These are phyloP conservation scores for Endotrypanum monterogeii DNA, from an alignment of 208 protist genomes.

Conservation along the genomic window DNA sequence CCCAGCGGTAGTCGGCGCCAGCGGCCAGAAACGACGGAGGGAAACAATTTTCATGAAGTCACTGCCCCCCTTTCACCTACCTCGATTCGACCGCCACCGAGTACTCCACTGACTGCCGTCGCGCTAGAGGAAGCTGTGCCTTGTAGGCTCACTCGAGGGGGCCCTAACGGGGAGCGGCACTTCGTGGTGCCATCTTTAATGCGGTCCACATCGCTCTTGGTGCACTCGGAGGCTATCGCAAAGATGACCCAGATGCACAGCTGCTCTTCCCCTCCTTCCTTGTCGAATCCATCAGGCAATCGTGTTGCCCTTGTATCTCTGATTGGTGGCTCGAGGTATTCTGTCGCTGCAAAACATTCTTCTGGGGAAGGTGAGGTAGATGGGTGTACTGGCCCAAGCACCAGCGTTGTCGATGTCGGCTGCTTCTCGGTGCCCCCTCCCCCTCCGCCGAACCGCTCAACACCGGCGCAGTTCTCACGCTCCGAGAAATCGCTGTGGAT, in stretches of 20 bases:
- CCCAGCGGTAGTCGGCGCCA: neutral
- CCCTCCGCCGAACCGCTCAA: conserved; percentile 13
- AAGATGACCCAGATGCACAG: neutral
- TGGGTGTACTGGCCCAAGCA: neutral
- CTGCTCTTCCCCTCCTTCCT: neutral
- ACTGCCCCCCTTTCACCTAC: neutral
- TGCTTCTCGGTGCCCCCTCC: neutral
- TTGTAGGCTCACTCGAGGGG: neutral
- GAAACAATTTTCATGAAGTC: neutral
- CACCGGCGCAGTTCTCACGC: conserved; percentile 15
- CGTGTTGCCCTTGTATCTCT: neutral
- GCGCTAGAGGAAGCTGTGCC: neutral
- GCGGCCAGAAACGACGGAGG: neutral
- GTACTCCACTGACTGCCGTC: neutral
- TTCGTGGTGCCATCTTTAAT: neutral
- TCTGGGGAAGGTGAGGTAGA: neutral
- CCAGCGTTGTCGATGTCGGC: neutral
- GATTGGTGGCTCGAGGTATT: neutral
- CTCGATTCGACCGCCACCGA: neutral
- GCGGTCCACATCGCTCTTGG: neutral
- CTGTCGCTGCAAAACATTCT: neutral
- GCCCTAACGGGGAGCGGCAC: neutral
- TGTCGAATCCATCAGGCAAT: neutral
- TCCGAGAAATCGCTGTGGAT: conserved; percentile 1
- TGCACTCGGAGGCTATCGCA: neutral